phyloP scores from a whole-genome alignment of 208 protist species.

The Trypanosoma avium region DNA sequence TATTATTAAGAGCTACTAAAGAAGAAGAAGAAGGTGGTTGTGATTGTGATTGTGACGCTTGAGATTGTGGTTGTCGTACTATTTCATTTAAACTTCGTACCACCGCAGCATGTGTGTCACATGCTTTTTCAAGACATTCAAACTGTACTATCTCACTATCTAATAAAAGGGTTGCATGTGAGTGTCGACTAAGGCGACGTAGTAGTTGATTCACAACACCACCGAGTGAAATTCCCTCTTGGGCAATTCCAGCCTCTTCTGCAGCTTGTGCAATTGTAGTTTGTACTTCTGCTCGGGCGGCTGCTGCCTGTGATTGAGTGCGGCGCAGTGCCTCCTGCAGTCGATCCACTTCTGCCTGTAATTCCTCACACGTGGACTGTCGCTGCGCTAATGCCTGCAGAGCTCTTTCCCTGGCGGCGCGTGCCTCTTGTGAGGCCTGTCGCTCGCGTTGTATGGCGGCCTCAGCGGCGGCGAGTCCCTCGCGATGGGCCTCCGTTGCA shows the following conservation, averaged over 20 bases:
- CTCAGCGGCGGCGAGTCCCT: slow-evolving; percentile 19
- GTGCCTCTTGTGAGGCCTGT: slow-evolving; percentile 40
- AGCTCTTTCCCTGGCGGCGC: slow-evolving; percentile 47
- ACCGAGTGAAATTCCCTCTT: slow-evolving; percentile 9
- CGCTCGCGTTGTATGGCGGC: slow-evolving; percentile 37
- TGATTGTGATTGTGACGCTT: neutral
- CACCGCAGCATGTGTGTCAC: slow-evolving; percentile 1
- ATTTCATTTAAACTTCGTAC: neutral
- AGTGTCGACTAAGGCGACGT: slow-evolving; percentile 4
- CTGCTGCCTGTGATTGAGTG: neutral
- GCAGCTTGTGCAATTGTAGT: slow-evolving; percentile 29
- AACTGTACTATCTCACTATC: slow-evolving; percentile 1
- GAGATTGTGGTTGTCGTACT: neutral
- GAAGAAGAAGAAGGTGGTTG: neutral
- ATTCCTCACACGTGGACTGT: slow-evolving; percentile 31
- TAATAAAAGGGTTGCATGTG: neutral
- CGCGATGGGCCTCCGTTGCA: neutral
- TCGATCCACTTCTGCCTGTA: slow-evolving; percentile 26
- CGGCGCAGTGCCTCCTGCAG: slow-evolving; percentile 22
- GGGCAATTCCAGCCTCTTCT: slow-evolving; percentile 30
- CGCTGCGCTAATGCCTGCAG: slow-evolving; percentile 36
- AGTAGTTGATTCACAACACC: slow-evolving; percentile 17
- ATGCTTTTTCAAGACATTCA: slow-evolving; percentile 2
- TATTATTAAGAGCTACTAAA: neutral
- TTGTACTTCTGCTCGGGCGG: slow-evolving; percentile 20